Conservation (phyloP, 805 yeast species). For the Candida glaebosa region DNA sequence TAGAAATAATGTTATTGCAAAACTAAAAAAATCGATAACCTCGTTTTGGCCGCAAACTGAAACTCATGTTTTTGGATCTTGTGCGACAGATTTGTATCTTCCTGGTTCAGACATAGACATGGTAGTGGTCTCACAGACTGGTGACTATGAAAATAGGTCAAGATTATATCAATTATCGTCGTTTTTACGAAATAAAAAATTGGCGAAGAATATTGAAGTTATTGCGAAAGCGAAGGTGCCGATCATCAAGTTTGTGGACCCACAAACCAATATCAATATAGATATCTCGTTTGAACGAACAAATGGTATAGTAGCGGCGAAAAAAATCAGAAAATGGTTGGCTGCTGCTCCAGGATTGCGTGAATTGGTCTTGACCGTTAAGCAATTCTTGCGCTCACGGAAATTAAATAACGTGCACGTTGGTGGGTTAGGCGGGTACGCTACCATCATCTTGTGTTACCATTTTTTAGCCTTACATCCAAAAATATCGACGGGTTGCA, state of each 20-base stretch:
- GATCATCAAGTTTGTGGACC: constrained; percentile 85
- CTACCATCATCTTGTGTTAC: constrained; percentile 83
- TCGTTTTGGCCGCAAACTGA: constrained; percentile 75
- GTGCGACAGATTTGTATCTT: constrained; percentile 85
- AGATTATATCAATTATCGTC: constrained; percentile 71
- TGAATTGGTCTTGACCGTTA: constrained; percentile 76
- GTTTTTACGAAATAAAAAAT: constrained; percentile 52
- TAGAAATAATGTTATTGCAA: constrained; percentile 63
- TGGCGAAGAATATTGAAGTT: constrained; percentile 76
- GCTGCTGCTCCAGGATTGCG: constrained; percentile 71
- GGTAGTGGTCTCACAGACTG: constrained; percentile 67
- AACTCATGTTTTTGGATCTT: constrained; percentile 87
- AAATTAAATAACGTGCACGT: constrained; percentile 80
- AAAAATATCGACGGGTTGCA: constrained; percentile 60
- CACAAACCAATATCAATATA: constrained; percentile 63
- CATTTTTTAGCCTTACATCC: constrained; percentile 81
- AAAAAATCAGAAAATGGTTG: constrained; percentile 72
- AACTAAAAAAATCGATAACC: constrained; percentile 50
- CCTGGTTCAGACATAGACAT: constrained; percentile 97
- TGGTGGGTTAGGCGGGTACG: constrained; percentile 94
- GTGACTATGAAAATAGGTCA: constrained; percentile 60
- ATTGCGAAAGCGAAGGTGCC: constrained; percentile 92
- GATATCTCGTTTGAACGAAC: constrained; percentile 88
- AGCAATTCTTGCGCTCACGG: constrained; percentile 79
- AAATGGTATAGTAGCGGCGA: constrained; percentile 82